These are phyloP conservation scores for Candida chilensis DNA, from an alignment of 805 yeast genomes.

Conservation along the genomic window DNA sequence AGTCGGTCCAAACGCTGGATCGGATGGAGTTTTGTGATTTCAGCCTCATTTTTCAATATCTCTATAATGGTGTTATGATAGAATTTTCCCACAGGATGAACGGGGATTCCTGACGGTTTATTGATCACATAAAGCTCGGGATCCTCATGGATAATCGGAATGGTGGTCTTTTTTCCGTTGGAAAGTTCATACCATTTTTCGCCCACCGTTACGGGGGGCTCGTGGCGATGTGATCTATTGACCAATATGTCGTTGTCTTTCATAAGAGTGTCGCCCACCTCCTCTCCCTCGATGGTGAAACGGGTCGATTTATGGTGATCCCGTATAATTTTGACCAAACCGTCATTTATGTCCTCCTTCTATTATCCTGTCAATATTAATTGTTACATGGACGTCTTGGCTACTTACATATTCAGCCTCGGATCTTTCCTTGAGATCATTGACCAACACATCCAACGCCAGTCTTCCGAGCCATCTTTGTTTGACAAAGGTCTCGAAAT, in stretches of 20 bases:
- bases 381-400: neutral
- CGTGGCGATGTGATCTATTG: too few species aligned
- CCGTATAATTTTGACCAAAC: neutral
- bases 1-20: constrained; percentile 43
- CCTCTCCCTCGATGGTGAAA: neutral
- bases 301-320: neutral
- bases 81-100: constrained; percentile 41
- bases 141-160: constrained; percentile 28
- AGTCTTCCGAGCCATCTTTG: constrained; percentile 7
- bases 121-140: constrained; percentile 29
- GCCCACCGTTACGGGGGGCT: too few species aligned
- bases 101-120: constrained; percentile 46
- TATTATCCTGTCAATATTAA: neutral
- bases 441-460: constrained; percentile 5
- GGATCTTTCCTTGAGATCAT: constrained; percentile 4
- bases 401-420: neutral
- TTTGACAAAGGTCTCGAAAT: constrained; percentile 8
- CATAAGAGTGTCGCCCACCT: neutral
- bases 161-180: too few species aligned
- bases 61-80: constrained; percentile 32
- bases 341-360: neutral
- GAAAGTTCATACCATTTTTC: too few species aligned
- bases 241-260: neutral
- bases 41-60: constrained; percentile 22
- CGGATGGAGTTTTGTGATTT: constrained; percentile 11